Conservation (phyloP, 805 yeast species). For the Barnettozyma vustinii region DNA sequence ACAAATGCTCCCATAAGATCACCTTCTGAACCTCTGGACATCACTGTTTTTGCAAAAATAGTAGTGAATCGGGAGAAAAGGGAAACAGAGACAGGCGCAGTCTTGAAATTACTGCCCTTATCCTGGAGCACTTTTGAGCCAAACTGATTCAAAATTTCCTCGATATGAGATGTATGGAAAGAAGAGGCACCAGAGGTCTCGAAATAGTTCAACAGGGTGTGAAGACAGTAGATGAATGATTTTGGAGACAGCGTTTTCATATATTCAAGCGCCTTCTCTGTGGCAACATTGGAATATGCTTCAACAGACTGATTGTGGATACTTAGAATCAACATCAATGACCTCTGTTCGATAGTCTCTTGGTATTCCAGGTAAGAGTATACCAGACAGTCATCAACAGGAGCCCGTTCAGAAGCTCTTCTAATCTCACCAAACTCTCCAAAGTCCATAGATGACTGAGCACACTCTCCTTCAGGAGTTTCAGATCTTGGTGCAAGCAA, state of each 20-base stretch:
- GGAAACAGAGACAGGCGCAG: constrained; percentile 35
- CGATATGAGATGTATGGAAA: constrained; percentile 7
- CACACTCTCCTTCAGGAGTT: background rate
- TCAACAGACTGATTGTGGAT: constrained; percentile 7
- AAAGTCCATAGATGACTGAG: constrained; percentile 12
- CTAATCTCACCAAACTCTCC: constrained; percentile 21
- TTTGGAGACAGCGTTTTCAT: constrained; percentile 8
- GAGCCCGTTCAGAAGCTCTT: constrained; percentile 9
- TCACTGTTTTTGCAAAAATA: constrained; percentile 27
- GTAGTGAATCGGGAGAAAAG: constrained; percentile 29
- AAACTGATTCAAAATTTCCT: constrained; percentile 10
- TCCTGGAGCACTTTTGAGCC: constrained; percentile 22
- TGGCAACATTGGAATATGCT: constrained; percentile 2
- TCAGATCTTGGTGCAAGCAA: background rate
- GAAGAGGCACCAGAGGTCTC: constrained; percentile 3
- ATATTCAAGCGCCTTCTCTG: constrained; percentile 14
- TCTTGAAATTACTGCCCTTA: constrained; percentile 29
- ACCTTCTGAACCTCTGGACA: constrained; percentile 15
- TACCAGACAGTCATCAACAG: background rate
- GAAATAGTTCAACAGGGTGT: constrained; percentile 7
- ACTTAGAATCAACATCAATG: constrained; percentile 6
- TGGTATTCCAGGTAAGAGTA: constrained; percentile 9
- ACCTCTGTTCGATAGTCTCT: constrained; percentile 12
- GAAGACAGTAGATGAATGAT: constrained; percentile 12
- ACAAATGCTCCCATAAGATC: constrained; percentile 35